Evolutionary conservation across 331 rosid genomes (phyloP).

Genomic region (Quercus phellos): DNA sequence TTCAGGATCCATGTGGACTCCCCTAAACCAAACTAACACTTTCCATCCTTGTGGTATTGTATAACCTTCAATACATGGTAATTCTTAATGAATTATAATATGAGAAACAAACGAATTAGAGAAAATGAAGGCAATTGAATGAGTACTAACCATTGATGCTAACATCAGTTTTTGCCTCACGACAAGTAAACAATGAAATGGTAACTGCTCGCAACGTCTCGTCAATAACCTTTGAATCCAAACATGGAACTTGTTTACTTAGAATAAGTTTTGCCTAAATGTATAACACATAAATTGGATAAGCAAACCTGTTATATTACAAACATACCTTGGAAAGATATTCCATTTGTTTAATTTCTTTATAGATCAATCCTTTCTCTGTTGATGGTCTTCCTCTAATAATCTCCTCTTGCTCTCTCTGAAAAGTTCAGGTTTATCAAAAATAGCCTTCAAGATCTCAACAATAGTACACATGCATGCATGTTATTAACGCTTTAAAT

Average conservation of each 20-base stretch:
- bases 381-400: constrained; percentile 33
- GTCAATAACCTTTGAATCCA: constrained; percentile 40
- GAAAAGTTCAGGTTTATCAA: not conserved
- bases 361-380: constrained; percentile 39
- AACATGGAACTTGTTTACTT: not conserved
- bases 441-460: not conserved
- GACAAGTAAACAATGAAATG: constrained; percentile 41
- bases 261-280: too few species aligned
- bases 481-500: too few species aligned
- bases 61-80: constrained; percentile 29
- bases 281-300: too few species aligned
- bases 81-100: not conserved
- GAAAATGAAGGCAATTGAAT: not conserved
- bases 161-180: constrained; percentile 51
- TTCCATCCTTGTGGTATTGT: constrained; percentile 71
- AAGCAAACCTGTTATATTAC: too few species aligned
- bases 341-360: constrained; percentile 57
- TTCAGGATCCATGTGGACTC: constrained; percentile 61
- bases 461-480: not conserved
- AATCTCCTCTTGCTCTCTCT: constrained; percentile 71
- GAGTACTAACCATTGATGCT: constrained; percentile 39
- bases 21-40: constrained; percentile 60
- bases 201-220: constrained; percentile 50
- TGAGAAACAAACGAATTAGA: not conserved
- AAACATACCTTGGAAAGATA: constrained; percentile 54